A percentile compares a stretch with the other conserved stretches of the same genome.
These are phyloP conservation scores for Symbiotaphrina buchneri DNA, from an alignment of 495 filamentous ascomycete species.

Conservation along the genomic window DNA sequence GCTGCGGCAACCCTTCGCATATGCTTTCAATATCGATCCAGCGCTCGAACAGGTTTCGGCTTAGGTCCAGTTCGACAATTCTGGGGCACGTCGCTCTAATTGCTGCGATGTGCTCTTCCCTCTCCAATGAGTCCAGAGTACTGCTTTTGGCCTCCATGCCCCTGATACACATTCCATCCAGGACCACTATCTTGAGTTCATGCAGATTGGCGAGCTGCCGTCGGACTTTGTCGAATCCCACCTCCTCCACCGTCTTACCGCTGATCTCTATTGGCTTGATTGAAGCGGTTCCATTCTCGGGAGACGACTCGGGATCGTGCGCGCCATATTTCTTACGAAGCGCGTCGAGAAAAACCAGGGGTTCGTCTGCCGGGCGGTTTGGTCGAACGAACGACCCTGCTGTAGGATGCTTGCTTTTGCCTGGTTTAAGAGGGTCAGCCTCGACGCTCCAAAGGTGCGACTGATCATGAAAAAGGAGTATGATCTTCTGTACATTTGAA, in stretches of 20 bases:
- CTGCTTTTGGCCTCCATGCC: conserved; percentile 17
- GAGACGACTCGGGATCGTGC: conserved; percentile 8
- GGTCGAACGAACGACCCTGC: conserved; percentile 76
- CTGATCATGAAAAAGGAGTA: background rate
- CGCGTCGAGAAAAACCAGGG: conserved; percentile 54
- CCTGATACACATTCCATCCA: conserved; percentile 49
- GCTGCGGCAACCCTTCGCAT: conserved; percentile 34
- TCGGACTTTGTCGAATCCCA: conserved; percentile 87
- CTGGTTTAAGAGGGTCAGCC: conserved; percentile 1
- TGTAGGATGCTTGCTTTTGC: conserved; percentile 37
- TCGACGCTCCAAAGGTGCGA: background rate
- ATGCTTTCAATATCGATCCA: conserved; percentile 44
- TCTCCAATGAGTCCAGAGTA: conserved; percentile 12
- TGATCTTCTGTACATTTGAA: conserved; percentile 52
- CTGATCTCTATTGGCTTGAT: conserved; percentile 42
- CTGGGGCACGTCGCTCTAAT: conserved; percentile 31
- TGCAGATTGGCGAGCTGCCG: conserved; percentile 52
- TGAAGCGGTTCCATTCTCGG: conserved; percentile 7
- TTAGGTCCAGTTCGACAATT: conserved; percentile 67
- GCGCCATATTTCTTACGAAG: conserved; percentile 59
- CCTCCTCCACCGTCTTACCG: conserved; percentile 77
- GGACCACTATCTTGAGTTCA: conserved; percentile 56
- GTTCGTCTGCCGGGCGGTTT: conserved; percentile 39
- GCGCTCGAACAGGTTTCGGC: conserved; percentile 54
- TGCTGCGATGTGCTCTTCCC: conserved; percentile 12